Base-by-base conservation (phyloP, 768 basidiomycete genomes). In the Amanita muscaria region DNA sequence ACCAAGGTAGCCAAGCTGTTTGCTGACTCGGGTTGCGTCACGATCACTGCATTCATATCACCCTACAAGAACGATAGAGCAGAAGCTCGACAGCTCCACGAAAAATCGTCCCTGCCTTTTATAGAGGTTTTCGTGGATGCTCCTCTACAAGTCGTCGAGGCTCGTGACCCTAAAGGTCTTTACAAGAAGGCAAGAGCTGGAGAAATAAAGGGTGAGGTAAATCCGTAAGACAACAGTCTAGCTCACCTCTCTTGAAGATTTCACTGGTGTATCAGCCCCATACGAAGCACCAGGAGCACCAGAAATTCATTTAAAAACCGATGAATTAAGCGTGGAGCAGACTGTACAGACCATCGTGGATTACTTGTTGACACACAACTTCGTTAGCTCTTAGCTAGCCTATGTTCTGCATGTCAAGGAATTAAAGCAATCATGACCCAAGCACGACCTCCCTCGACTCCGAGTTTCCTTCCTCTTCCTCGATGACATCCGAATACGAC, bases 41-140 rank as follows among this genome's bases (percentile, higher is more conserved):
- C 87, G 14, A 72, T 97, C 59, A 94, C 96, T 14, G 93, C 96
- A 10, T 99, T 99, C 68, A 99, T 99, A 64, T 98, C 96, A 1
- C 96, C 96, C n/a, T 97, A 98, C 65, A 73, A 77, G 39, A 75
- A 79, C 11, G 94, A 99, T 69, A 80, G 96, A 25, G 72, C 76
- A 10, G 60, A 83, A 37, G 96, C 88, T 16, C 80, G 96, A 34
- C 69, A 80, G 47, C 72, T 98, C 22, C 94, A 99, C 63, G 73
- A 77, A 38, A 70, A 77, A 40, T 71, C 78, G 2, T 70, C 72
- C 14, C 64, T 98, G 33, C 78, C 81, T 30, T 98, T 99, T 64
- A 59, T 99, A 48, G 96, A 99, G 66, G 91, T 98, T 30, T 99
- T 82, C 56, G 73, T 98, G 37, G 94, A 98, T 64, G 94, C 91